Base-by-base conservation (phyloP, 768 basidiomycete species). In the Symmetrospora coprosmae region DNA sequence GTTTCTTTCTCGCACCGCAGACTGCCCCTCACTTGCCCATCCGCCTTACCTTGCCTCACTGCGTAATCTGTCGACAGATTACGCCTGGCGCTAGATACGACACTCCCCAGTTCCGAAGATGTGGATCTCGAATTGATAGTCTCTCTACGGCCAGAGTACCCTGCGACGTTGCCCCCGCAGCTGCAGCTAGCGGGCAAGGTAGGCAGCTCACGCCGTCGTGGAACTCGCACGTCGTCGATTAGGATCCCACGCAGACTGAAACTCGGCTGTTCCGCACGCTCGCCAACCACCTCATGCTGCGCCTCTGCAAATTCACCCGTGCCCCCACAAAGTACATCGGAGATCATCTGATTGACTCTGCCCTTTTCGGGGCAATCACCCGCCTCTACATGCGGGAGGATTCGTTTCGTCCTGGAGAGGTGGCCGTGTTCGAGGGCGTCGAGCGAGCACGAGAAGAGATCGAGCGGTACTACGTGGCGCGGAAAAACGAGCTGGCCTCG, bases 101-200 rank as follows among this genome's bases (percentile, higher is more conserved):
- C n/a, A 17, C 40, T 58, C 17, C 55, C 55, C 3, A 45, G 41
- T 17, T 30, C 33, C 37, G 55, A 61, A 40, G 50, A 61, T 43
- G 50, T 61, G 17, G 38, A 28, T 17, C 21, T 56, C 21, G 49
- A 31, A 16, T 47, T 62, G 28, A 56, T 62, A 7, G 51, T 70
- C 19, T 65, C 69, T 0, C 62, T 74, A n/a, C 71, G 72, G 16
- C 71, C 73, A 6, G 65, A 58, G 2, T 74, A 74, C 55, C 73
- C 73, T 0, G 64, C 66, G 30, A 63, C 68, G 1, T 55, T 63
- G 33, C 69, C 72, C 8, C 73, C 73, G 1, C 71, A 72, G 49
- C 62, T 74, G 9, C 73, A 74, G 61, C 56, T 74, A 11, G 61
- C 72, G 9, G 70, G 70, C 8, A 65, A 61, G 48, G 49, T 52